Base-by-base conservation (phyloP, 805 yeast genomes). In the Candida berthetii region DNA sequence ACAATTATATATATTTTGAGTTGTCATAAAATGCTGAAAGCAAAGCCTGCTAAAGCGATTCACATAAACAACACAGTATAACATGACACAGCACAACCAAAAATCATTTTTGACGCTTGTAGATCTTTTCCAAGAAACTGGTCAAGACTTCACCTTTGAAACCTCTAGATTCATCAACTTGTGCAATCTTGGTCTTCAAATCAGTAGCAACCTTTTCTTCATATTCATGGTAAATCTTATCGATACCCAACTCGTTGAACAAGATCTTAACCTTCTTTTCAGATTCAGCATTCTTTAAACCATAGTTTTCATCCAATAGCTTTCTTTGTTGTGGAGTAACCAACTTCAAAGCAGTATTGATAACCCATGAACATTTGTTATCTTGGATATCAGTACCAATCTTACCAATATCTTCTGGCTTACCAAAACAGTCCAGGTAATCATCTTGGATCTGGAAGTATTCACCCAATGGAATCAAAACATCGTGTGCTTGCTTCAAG, bases 371-470 rank as follows among this genome's bases (percentile, higher is more conserved):
- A 67, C 99, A 93, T 68, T 93, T 93, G 78, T 93, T 93, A 68
- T 93, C 99, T 69, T 85, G 85, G 60, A 93, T 93, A 64, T 93
- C 99, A 45, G 99, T 93, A 53, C 99, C 99, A 53, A 93, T 88
- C 74, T 93, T 93, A 48, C 99, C 99, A 59, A 90, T 93, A 58
- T 91, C 88, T 60, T 86, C 95, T 35, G 99, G 96, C 55, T 91
- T 88, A 50, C 99, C 99, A 60, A 87, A 93, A 65, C 96, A 87
- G 66, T 93, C 99, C 51, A 93, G 77, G 70, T 74, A 93, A 65
- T 93, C 99, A 62, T 93, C 99, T 70, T 93, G 99, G 53, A 93
- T 87, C 72, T 93, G 99, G 82, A 93, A 93, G 65, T 93, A 93
- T 65, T 93, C 97, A 45, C 99, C 99, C 52, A 93, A 76, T 42